phyloP scores from a whole-genome alignment of 495 filamentous ascomycete genomes.

The Parathielavia hyrcaniae region DNA sequence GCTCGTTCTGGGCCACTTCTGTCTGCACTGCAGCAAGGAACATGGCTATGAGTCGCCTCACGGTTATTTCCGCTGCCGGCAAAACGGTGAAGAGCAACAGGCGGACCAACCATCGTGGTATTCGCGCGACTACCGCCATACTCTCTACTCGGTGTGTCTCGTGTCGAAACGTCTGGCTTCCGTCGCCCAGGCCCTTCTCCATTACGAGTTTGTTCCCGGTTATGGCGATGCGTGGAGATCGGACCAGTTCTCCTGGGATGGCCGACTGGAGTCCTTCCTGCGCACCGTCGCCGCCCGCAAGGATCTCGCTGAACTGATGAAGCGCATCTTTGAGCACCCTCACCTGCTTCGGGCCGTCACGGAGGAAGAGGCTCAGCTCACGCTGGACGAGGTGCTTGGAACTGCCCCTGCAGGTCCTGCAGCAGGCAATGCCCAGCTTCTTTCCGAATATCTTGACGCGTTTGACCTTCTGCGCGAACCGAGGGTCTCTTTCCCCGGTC shows the following conservation, averaged over 20 bases:
- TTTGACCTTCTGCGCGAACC: background rate
- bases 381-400: background rate
- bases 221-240: conserved; percentile 1
- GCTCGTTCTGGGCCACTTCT: background rate
- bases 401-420: background rate
- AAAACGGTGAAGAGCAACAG: background rate
- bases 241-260: background rate
- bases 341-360: background rate
- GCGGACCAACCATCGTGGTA: conserved; percentile 1
- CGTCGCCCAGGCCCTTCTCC: background rate
- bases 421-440: background rate
- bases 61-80: background rate
- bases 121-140: background rate
- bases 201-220: conserved; percentile 1
- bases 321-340: background rate
- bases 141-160: background rate
- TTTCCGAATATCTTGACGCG: background rate
- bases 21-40: conserved; percentile 5
- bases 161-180: background rate
- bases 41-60: background rate
- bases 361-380: background rate
- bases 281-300: background rate
- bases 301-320: background rate
- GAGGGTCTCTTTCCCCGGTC: no score
- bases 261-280: background rate